Base-by-base conservation (phyloP, 305 asterid species). In the Galium porrigens region DNA sequence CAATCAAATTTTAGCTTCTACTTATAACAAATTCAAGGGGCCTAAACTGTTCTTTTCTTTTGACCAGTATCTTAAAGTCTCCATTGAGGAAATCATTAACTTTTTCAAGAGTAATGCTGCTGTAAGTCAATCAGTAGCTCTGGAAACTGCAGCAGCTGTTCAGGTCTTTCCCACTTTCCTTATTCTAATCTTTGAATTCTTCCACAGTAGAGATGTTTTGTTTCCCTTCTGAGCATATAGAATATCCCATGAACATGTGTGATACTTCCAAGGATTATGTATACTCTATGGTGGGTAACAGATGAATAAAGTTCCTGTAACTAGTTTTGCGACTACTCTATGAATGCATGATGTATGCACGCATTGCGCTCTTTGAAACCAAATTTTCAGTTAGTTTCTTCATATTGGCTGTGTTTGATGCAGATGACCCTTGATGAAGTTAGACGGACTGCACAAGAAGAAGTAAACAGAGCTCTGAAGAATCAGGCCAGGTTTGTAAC, bases 131-230 rank as follows among this genome's bases (percentile, higher is more conserved):
- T 78, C 91, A 63, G 78, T 92, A 76, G 99, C 86, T 67, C 84
- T 83, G 85, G 99, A 87, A 79, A 92, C 99, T 70, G 95, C 95
- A 67, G 94, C 96, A 68, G 99, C 95, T 0, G 89, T 92, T 73
- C 96, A 92, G 96, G 99, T 92, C 66, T 41, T 41, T 41, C n/a
- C 48, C 29, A 61, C 17, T 27, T 63, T 65, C 51, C 74, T 64
- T 54, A 65, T 53, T 63, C 66, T 49, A 60, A 29, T 3, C 59
- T 56, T 64, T 49, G 62, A 58, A 17, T 46, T 68, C 62, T 58
- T 60, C 5, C 44, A 51, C 56, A 12, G 33, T 57, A 42, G 20
- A 14, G 27, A 67, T 30, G 33, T 33, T 29, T 66, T 57, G 4
- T 56, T 30, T 20, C 18, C 22, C 17, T 42, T 11, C 4, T 27